Evolutionary conservation across 1,139 yeast species (phyloP), one percentile per base, ranked within the genome.

Genomic region (Yarrowia galli): DNA sequence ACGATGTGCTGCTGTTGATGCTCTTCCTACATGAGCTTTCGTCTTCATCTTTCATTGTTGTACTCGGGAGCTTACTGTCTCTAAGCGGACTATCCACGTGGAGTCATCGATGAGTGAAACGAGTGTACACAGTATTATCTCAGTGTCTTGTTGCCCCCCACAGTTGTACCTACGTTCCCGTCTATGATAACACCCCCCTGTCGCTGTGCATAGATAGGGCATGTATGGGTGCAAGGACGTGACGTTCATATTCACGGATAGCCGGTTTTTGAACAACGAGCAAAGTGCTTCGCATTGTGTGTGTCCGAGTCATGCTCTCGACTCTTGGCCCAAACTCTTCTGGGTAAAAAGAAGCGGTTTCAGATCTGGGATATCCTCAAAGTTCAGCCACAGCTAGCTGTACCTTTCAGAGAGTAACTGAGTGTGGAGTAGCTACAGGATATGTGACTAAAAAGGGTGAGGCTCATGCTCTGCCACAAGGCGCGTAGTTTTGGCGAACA

Each of bases 371-470:
- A 23, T 23, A 36, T 53, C 35, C 45, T 36, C 61, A 54, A 54
- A 54, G 61, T 54, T 54, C 61, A 54, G 61, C 61, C 61, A 54
- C 61, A 54, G n/a, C 18, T n/a, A n/a, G n/a, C n/a, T n/a, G n/a
- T n/a, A n/a, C n/a, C n/a, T n/a, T n/a, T n/a, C n/a, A n/a, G n/a
- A n/a, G n/a, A n/a, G n/a, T n/a, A n/a, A n/a, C n/a, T n/a, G n/a
- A n/a, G n/a, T n/a, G n/a, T n/a, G n/a, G n/a, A n/a, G n/a, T n/a
- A n/a, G n/a, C n/a, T n/a, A n/a, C n/a, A n/a, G n/a, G n/a, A n/a
- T n/a, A n/a, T n/a, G n/a, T n/a, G n/a, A n/a, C n/a, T n/a, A n/a
- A 10, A 20, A 16, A 22, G 23, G 32, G 16, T 18, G 51, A 46
- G 51, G 35, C 51, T 23, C 25, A 16, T 46, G 35, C n/a, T 25